Base-by-base conservation (phyloP, 441 rosid genomes). In the Breynia disticha region DNA sequence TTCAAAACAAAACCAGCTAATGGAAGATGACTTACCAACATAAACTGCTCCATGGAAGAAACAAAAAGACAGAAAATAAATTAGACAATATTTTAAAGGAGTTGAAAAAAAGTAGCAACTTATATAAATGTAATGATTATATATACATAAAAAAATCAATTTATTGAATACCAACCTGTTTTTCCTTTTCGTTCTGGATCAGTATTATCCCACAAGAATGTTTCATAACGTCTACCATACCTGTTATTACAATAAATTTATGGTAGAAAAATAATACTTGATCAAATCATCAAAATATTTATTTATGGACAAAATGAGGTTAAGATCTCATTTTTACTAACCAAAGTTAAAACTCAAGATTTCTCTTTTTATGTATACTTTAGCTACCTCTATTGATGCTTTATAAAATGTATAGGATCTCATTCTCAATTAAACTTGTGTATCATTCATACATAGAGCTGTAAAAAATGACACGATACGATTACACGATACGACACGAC, bases 171-270 rank as follows among this genome's bases (percentile, higher is more conserved):
- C 24, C 16, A 37, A 67, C 71, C 58, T 28, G 67, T 60, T 55
- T 56, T 67, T 46, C 55, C 37, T 41, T 60, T 44, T 19, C 18
- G 43, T 5, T n/a, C 21, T 14, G 32, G 46, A 32, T 56, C 43
- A 32, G 17, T 56, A 48, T 46, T 67, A 19, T 61, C 63, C 63
- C 67, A 61, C 38, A 61, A 11, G 48, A 46, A 56, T 13, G 63
- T 63, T 41, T 61, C 57, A 28, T 17, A 56, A 13, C 53, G 61
- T 16, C 37, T 17, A 8, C 41, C 11, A 18, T 47, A 47, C 50
- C 50, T 47, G 50, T 6, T 15, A 16, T 1, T 10, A 3, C 13
- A 41, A 3, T 41, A 3, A 11, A 9, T 15, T 41, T 6, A 9
- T 41, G 10, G 9, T 3, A 15, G 3, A 11, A 41, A 11, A 41